Evolutionary conservation across 805 yeast species (phyloP).

Genomic region (Lipomyces yamanashiensis): DNA sequence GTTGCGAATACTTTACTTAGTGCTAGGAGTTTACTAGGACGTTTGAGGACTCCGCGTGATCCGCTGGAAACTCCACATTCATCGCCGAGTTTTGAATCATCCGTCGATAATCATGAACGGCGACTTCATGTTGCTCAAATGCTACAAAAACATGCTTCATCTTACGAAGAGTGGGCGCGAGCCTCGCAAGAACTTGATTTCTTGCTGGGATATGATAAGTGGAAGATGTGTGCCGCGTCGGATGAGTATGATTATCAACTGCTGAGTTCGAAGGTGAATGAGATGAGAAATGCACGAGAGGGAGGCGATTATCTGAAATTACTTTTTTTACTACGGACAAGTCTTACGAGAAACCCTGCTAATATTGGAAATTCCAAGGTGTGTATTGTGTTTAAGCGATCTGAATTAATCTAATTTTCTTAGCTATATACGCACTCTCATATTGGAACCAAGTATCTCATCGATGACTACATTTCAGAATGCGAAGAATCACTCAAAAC

Average conservation of each 20-base stretch:
- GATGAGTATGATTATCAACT: constrained; percentile 74
- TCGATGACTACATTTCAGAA: constrained; percentile 82
- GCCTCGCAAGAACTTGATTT: constrained; percentile 66
- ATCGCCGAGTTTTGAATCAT: background rate
- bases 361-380: constrained; percentile 77
- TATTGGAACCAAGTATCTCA: constrained; percentile 82
- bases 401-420: background rate
- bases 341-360: constrained; percentile 84
- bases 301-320: constrained; percentile 62
- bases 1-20: background rate
- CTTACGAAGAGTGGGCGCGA: constrained; percentile 66
- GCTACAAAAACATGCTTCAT: constrained; percentile 25
- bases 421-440: constrained; percentile 72
- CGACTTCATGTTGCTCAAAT: constrained; percentile 23
- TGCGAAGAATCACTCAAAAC: constrained; percentile 58
- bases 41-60: background rate
- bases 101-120: background rate
- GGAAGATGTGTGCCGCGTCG: constrained; percentile 70
- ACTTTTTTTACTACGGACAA: constrained; percentile 77
- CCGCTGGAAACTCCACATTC: background rate
- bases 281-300: constrained; percentile 63
- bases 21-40: background rate
- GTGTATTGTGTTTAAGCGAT: background rate
- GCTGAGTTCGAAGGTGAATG: constrained; percentile 56
- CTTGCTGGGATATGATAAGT: constrained; percentile 62